These are phyloP conservation scores for Calonectria crousiana DNA, from an alignment of 2,329 filamentous ascomycete genomes.

Conservation along the genomic window DNA sequence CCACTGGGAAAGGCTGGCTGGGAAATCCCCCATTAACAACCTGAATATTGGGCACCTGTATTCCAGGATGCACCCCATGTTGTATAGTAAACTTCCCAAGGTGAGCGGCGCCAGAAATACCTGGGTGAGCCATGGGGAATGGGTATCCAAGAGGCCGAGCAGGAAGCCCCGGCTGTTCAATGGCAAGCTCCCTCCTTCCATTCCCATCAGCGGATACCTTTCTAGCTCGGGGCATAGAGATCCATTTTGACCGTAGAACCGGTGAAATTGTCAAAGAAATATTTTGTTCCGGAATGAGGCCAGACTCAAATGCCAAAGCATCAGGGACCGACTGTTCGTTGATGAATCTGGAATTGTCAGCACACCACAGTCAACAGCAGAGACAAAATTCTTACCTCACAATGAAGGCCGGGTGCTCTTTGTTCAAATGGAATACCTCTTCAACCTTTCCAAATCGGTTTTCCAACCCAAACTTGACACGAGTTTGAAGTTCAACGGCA, in stretches of 20 bases:
- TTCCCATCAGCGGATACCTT: neutral
- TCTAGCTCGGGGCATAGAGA: neutral
- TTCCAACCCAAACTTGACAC: conserved; percentile 47
- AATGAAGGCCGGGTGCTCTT: conserved; percentile 37
- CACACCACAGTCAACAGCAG: neutral
- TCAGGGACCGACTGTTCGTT: conserved; percentile 41
- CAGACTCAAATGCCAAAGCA: conserved; percentile 40
- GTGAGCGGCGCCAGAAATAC: neutral
- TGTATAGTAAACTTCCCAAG: conserved; percentile 22
- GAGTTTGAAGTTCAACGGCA: conserved; percentile 39
- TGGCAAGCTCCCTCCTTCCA: neutral
- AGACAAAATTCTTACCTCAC: conserved; percentile 43
- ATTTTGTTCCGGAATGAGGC: conserved; percentile 41
- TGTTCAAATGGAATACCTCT: conserved; percentile 38
- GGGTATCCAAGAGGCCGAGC: neutral
- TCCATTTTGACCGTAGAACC: conserved; percentile 50
- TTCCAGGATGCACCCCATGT: conserved; percentile 20
- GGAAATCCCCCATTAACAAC: neutral
- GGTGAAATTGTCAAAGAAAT: conserved; percentile 45
- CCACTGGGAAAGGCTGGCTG: conserved; percentile 12
- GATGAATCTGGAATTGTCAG: conserved; percentile 39
- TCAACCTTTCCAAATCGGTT: conserved; percentile 48
- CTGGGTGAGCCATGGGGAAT: neutral
- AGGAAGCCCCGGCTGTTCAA: conserved; percentile 4
- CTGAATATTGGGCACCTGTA: neutral